A percentile compares a stretch with the other conserved stretches of the same genome.
Evolutionary conservation across 129 eudicot genomes (phyloP).

Genomic region (Helichrysum umbraculigerum): DNA sequence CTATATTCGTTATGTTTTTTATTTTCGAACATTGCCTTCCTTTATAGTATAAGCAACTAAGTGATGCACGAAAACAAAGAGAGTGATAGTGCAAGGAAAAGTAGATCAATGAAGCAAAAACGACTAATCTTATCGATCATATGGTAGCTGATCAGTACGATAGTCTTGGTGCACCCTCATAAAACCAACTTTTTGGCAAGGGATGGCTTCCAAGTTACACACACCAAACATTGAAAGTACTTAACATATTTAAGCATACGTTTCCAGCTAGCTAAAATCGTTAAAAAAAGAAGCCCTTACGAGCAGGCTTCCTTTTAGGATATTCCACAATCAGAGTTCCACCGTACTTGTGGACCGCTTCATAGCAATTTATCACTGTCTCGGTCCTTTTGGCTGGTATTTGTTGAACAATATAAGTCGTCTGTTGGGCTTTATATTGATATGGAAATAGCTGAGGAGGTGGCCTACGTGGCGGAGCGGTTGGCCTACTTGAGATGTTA

Average conservation of each 20-base stretch:
- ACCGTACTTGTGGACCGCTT: constrained; percentile 39
- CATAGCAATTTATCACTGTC: constrained; percentile 33
- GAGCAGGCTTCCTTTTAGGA: constrained; percentile 26
- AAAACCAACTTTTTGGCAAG: constrained; percentile 20
- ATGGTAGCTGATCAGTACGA: background rate
- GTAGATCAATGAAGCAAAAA: background rate
- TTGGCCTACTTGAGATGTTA: constrained; percentile 5
- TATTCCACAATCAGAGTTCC: constrained; percentile 36
- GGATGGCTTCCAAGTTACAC: constrained; percentile 19
- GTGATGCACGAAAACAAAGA: background rate
- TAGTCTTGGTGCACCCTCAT: background rate
- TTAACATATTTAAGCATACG: background rate
- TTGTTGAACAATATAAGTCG: constrained; percentile 30
- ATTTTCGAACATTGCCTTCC: too few species aligned
- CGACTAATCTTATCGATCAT: background rate
- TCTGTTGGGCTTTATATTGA: constrained; percentile 27
- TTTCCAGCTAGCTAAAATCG: background rate
- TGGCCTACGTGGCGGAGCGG: constrained; percentile 11
- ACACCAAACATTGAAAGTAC: constrained; percentile 13
- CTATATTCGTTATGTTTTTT: too few species aligned
- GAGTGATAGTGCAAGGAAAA: too few species aligned
- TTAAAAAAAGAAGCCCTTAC: constrained; percentile 20
- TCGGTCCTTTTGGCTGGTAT: constrained; percentile 16
- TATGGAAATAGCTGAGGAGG: constrained; percentile 23
- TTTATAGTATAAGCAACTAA: background rate